Percentiles rank a stretch among this genome's conserved stretches.
Conservation (phyloP, 345 rosid species). For the Dimocarpus longan region DNA sequence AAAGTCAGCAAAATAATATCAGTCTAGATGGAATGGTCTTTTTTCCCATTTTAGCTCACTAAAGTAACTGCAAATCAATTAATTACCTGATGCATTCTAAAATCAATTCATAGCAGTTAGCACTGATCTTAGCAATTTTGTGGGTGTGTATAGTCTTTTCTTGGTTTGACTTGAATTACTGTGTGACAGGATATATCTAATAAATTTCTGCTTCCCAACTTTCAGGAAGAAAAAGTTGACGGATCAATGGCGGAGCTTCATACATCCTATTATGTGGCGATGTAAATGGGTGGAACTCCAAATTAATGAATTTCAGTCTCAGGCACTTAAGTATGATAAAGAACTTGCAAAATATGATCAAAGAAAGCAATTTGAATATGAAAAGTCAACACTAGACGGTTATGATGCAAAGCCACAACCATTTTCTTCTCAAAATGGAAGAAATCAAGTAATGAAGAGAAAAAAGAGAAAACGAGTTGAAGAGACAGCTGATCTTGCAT, state of each 20-base stretch:
- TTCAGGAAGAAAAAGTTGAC: conserved; percentile 74
- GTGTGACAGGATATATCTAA: neutral
- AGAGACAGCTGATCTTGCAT: conserved; percentile 54
- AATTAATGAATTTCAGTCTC: conserved; percentile 54
- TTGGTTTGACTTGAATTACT: neutral
- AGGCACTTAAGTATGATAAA: conserved; percentile 54
- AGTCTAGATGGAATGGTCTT: neutral
- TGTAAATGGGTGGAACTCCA: conserved; percentile 82
- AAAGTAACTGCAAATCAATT: neutral
- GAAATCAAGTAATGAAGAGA: conserved; percentile 56
- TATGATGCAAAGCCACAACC: conserved; percentile 47
- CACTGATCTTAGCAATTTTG: neutral
- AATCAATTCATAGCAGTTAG: neutral
- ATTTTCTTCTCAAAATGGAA: conserved; percentile 45
- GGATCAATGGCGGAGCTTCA: conserved; percentile 76
- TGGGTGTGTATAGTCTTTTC: neutral
- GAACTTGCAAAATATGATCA: conserved; percentile 52
- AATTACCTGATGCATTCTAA: too few species aligned
- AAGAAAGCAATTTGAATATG: conserved; percentile 45
- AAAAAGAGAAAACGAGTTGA: conserved; percentile 67
- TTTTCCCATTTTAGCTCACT: neutral
- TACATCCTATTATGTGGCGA: conserved; percentile 78
- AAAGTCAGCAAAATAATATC: neutral
- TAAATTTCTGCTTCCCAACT: conserved; percentile 4
- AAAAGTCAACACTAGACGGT: conserved; percentile 40